Conservation (phyloP, 768 basidiomycete species). For the Tephrocybe rancida region DNA sequence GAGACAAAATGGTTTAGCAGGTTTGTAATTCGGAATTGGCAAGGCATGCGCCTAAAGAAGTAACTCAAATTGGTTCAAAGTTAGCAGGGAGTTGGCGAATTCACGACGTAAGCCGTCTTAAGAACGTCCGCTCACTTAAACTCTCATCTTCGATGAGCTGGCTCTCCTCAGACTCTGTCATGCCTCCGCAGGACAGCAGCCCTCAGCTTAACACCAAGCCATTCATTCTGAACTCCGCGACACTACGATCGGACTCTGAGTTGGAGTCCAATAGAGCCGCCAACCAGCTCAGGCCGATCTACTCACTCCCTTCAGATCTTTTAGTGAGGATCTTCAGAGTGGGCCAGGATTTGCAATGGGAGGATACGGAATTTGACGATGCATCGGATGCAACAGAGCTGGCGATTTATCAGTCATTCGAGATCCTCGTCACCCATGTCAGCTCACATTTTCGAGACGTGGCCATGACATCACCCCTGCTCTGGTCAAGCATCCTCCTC, state of each 20-base stretch:
- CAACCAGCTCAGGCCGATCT: conserved; percentile 18
- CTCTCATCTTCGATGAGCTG: too few species aligned
- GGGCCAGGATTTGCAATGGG: conserved; percentile 20
- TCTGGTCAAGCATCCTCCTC: conserved; percentile 44
- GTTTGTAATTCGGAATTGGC: too few species aligned
- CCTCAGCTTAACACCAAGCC: too few species aligned
- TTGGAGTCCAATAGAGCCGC: not conserved
- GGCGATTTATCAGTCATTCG: conserved; percentile 28
- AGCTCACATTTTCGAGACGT: conserved; percentile 38
- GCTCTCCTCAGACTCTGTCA: too few species aligned
- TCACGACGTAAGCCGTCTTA: too few species aligned
- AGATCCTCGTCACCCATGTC: conserved; percentile 41
- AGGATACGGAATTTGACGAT: conserved; percentile 13
- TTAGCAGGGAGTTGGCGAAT: too few species aligned
- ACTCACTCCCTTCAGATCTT: conserved; percentile 31
- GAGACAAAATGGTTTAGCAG: too few species aligned
- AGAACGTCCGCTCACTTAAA: too few species aligned
- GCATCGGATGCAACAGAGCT: not conserved
- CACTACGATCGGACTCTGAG: not conserved
- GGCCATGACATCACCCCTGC: conserved; percentile 34
- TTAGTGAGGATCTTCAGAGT: conserved; percentile 33
- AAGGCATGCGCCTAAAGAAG: too few species aligned
- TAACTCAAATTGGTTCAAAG: too few species aligned
- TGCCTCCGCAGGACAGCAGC: too few species aligned
- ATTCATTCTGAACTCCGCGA: too few species aligned